phyloP scores from a whole-genome alignment of 2,329 filamentous ascomycete species.

The Colletotrichum tanaceti region DNA sequence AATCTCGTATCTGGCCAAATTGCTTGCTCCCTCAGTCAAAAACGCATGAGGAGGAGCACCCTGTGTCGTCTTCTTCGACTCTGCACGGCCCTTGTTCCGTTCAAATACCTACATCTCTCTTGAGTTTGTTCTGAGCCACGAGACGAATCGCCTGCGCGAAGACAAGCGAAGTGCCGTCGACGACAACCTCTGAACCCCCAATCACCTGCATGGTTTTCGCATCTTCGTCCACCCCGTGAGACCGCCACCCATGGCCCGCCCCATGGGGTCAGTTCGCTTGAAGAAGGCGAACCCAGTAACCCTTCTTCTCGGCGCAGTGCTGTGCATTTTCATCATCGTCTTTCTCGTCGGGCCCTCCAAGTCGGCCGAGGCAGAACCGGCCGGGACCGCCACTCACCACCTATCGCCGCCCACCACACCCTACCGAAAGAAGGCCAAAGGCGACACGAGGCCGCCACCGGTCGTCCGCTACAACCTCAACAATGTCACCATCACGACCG shows the following conservation, averaged over 20 bases:
- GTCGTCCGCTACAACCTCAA: slow-evolving; percentile 96
- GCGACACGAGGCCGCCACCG: slow-evolving; percentile 75
- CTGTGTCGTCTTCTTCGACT: slow-evolving; percentile 19
- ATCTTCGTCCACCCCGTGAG: slow-evolving; percentile 41
- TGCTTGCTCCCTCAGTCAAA: slow-evolving; percentile 33
- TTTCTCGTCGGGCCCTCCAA: slow-evolving; percentile 69
- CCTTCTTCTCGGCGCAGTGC: slow-evolving; percentile 75
- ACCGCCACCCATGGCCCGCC: slow-evolving; percentile 61
- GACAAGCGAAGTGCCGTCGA: slow-evolving; percentile 21
- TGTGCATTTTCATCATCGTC: slow-evolving; percentile 78
- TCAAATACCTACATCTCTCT: not conserved
- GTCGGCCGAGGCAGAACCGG: slow-evolving; percentile 59
- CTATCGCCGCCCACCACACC: slow-evolving; percentile 58
- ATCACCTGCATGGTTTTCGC: slow-evolving; percentile 40
- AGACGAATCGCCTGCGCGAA: slow-evolving; percentile 22
- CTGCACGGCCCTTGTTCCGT: slow-evolving; percentile 4
- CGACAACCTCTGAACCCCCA: slow-evolving; percentile 14
- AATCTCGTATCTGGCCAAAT: slow-evolving; percentile 40
- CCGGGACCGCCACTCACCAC: slow-evolving; percentile 58
- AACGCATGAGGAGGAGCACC: slow-evolving; percentile 28
- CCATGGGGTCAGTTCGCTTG: slow-evolving; percentile 75
- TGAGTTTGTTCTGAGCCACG: slow-evolving; percentile 5
- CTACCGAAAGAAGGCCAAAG: slow-evolving; percentile 62
- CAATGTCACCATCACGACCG: slow-evolving; percentile 84
- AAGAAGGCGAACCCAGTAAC: slow-evolving; percentile 85